phyloP scores from a whole-genome alignment of 768 basidiomycete species.

The Leccinum subtestaceum region DNA sequence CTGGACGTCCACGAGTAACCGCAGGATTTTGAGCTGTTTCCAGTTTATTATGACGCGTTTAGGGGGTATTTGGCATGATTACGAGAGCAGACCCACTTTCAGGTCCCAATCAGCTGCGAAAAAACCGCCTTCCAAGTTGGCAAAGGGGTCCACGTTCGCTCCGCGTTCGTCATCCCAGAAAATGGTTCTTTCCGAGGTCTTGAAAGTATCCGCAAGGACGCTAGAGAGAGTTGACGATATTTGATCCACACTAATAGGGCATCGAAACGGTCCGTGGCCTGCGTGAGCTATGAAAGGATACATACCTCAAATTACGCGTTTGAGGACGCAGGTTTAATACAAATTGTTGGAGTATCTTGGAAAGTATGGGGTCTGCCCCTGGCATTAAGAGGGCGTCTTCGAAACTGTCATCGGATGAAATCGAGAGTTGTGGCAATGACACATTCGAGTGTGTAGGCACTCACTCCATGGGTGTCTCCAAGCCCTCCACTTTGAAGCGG shows the following conservation, averaged over 20 bases:
- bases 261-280: conserved; percentile 30
- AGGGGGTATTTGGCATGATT: conserved; percentile 25
- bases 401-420: conserved; percentile 48
- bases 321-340: conserved; percentile 80
- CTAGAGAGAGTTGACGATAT: conserved; percentile 72
- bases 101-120: conserved; percentile 79
- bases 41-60: conserved; percentile 27
- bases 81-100: conserved; percentile 55
- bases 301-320: conserved; percentile 86
- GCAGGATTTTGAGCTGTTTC: conserved; percentile 72
- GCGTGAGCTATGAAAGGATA: conserved; percentile 31
- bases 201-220: conserved; percentile 71
- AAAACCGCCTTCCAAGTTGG: conserved; percentile 63
- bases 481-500: conserved; percentile 70
- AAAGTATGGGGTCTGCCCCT: conserved; percentile 71
- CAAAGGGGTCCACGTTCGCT: conserved; percentile 73
- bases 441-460: conserved; percentile 35
- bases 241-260: conserved; percentile 64
- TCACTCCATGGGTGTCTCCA: conserved; percentile 83
- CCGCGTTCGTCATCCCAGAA: conserved; percentile 76
- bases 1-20: conserved; percentile 84
- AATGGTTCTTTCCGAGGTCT: conserved; percentile 67
- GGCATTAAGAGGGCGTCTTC: conserved; percentile 74
- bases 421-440: conserved; percentile 33
- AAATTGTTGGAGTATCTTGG: conserved; percentile 70